Evolutionary conservation across 306 rosid genomes (phyloP), one percentile per base, ranked within the genome.

Genomic region (Benincasa hispida): DNA sequence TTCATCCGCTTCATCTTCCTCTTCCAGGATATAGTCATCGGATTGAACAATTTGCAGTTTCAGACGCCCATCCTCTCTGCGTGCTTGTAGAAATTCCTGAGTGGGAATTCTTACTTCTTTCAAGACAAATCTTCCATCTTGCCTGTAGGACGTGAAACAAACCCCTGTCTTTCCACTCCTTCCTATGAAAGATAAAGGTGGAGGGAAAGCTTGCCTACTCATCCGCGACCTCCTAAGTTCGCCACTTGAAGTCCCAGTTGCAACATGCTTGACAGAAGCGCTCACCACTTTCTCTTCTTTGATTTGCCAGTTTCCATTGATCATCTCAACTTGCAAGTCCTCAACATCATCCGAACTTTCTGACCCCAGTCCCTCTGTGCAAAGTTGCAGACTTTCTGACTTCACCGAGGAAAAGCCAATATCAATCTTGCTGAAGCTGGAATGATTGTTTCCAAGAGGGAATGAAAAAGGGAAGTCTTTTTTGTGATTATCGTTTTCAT

Each of bases 321-420:
- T 14, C 57, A 19, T 55, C 47, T 65, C 74, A 30, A n/a, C 53
- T 19, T 48, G 37, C 60, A 86, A 41, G 57, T 90, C 93, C 81
- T 92, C 97, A 32, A 92, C 89, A 55, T 94, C 95, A 59, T 85
- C 97, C 0, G 88, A 87, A 79, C 99, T 94, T 76, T 94, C 98
- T 35, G 81, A 94, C 25, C 99, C 99, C 24, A 92, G 90, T 35
- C 97, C 92, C 87, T 92, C 97, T 0, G 99, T 92, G 91, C 97
- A 90, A 65, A 88, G 79, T 42, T 87, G 96, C 87, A 93, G 73
- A 50, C 88, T 93, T 30, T 91, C 97, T 10, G 86, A 85, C 77
- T 73, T 93, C 82, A 82, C 79, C 6, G 87, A 83, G 6, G 95
- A 87, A 81, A 91, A 89, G 79, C 88, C 84, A 18, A 78, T 86